Base-by-base conservation (phyloP, 257 asterid genomes). In the Mitragyna speciosa region DNA sequence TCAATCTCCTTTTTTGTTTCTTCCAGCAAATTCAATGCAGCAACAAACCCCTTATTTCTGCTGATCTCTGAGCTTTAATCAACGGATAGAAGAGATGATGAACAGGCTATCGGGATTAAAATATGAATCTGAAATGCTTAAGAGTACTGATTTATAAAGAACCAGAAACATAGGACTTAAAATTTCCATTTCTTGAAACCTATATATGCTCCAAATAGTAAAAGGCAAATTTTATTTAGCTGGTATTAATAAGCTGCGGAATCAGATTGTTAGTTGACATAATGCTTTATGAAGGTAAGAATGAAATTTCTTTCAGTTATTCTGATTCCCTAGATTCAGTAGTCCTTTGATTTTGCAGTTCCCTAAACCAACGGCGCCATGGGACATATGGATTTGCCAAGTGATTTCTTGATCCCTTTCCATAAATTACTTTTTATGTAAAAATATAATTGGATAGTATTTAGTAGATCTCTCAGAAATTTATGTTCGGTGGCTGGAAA, bases 41-140 rank as follows among this genome's bases (percentile, higher is more conserved):
- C 88, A 51, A 87, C 88, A 56, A 91, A 93, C 59, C 91, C 95
- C 70, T 90, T 92, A 90, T 96, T 94, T 82, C 99, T 85, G 90
- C 87, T 90, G 71, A 96, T 89, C 97, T 96, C 98, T 92, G 97
- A 89, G 94, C 99, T 96, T 96, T 94, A 91, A 79, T 88, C 82
- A 87, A 85, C 80, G 86, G 89, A 84, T 41, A 58, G 83, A 70
- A 72, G 80, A 48, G 73, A 83, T 14, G 78, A 76, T 84, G 80
- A 65, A 74, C 19, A 24, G 72, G 76, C 70, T 28, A 80, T 58
- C 73, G 78, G 79, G 65, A 77, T 45, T 28, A 70, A 61, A 78
- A 12, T 41, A 24, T 22, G 28, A 64, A 58, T 66, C 26, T 22
- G 39, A 78, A 10, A 63, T 7, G 48, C n/a, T 66, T 48, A 14